Base-by-base conservation (phyloP, 352 stramenopile genomes). In the Globisporangium apiculatum region DNA sequence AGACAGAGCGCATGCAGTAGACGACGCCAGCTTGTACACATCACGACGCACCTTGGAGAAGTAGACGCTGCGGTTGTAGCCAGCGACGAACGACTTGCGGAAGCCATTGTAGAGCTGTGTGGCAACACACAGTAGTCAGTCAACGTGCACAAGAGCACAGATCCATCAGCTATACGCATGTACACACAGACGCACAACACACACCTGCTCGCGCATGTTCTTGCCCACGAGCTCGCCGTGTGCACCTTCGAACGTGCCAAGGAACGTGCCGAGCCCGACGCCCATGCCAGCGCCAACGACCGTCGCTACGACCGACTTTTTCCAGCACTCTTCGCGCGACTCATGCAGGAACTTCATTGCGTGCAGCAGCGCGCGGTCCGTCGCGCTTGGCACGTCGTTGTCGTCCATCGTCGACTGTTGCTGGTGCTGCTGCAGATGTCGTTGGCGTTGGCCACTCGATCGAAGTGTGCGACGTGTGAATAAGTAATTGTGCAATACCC, bases 201-300 rank as follows among this genome's bases (percentile, higher is more conserved):
- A 24, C 43, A 89, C 82, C 82, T 92, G 86, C 55, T 94, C 75
- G 51, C 79, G 83, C 83, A 93, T 95, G 45, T 77, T 92, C 38
- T 86, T 80, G 49, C 86, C 86, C 18, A 94, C 76, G 10, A 95
- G 68, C 51, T 95, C 86, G 51, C 86, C 86, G 47, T 95, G 86
- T 18, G 86, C 86, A 35, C 83, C 86, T 58, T 95, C 86, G 47
- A 95, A 94, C 45, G 86, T 95, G 65, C 86, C 86, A 10, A 95
- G 75, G 59, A 95, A 95, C 46, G 79, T 87, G 64, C 86, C 86
- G 40, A 95, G 64, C 1, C 86, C 83, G 15, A 95, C 72, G 57
- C 86, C 86, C 83, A 95, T 93, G 57, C 58, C 62, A 12, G 72
- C 81, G 43, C 86, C 86, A 51, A 72, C 75, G 42, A 89, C 75